Conservation (phyloP, 495 filamentous ascomycete genomes). For the Trichoderma asperelloides region DNA sequence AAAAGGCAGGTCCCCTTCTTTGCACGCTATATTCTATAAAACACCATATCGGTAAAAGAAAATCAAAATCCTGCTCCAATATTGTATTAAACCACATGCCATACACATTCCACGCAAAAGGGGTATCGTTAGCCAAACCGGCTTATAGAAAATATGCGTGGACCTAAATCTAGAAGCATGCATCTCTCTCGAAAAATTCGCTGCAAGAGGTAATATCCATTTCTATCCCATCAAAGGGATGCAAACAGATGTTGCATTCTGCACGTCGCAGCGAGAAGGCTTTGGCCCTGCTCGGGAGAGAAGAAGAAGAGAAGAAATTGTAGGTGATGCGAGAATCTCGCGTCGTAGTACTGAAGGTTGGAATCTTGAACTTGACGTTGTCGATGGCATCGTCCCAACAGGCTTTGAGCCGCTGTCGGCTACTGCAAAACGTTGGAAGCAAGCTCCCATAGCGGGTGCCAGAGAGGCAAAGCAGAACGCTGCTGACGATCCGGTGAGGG, state of each 20-base stretch:
- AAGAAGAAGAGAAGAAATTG: not conserved
- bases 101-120: not conserved
- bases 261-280: not conserved
- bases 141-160: not conserved
- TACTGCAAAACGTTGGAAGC: not conserved
- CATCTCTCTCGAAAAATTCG: not conserved
- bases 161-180: not conserved
- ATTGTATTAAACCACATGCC: not conserved
- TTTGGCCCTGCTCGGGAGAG: not conserved
- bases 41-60: not conserved
- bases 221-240: not conserved
- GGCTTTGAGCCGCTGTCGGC: not conserved
- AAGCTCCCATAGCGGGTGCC: not conserved
- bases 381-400: not conserved
- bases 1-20: not conserved
- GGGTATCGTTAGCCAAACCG: not conserved
- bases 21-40: not conserved
- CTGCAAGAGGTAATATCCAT: not conserved
- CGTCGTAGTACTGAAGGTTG: not conserved
- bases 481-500: not conserved
- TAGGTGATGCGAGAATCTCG: not conserved
- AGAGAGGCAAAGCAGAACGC: not conserved
- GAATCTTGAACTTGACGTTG: constrained; percentile 1
- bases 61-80: not conserved
- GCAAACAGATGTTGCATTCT: too few relatives aligned